These are phyloP conservation scores for Tricholoma hemisulphureum DNA, from an alignment of 768 basidiomycete species.

Conservation along the genomic window DNA sequence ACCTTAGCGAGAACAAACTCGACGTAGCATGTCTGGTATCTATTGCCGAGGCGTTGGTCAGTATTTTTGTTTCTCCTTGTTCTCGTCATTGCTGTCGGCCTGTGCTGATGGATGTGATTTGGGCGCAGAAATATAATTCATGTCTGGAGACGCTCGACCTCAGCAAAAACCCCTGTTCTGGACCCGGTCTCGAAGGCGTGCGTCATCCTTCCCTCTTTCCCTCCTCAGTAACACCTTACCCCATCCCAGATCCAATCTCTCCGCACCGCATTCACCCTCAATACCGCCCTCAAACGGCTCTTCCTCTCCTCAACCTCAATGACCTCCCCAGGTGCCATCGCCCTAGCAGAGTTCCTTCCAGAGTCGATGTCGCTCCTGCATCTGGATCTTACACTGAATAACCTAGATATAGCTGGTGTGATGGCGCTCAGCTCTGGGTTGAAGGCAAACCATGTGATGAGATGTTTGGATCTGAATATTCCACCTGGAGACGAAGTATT, in stretches of 20 bases:
- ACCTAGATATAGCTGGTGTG: conserved; percentile 84
- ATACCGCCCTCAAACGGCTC: conserved; percentile 86
- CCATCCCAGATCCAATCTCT: conserved; percentile 70
- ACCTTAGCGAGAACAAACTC: conserved; percentile 92
- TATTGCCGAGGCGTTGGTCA: conserved; percentile 86
- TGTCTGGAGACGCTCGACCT: conserved; percentile 92
- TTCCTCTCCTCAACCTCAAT: conserved; percentile 86
- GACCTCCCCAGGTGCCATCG: conserved; percentile 83
- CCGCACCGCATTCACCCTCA: conserved; percentile 89
- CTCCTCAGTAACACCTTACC: conserved; percentile 1
- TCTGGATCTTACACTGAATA: conserved; percentile 84
- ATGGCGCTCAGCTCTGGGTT: conserved; percentile 89
- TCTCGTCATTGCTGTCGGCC: background rate
- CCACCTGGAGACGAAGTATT: conserved; percentile 82
- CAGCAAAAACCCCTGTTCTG: conserved; percentile 90
- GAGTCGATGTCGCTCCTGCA: conserved; percentile 86
- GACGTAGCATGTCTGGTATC: conserved; percentile 76
- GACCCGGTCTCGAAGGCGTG: conserved; percentile 88
- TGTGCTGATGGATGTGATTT: background rate
- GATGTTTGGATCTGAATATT: conserved; percentile 92
- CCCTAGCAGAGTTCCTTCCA: conserved; percentile 93
- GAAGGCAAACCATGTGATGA: conserved; percentile 79
- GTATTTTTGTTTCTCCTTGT: conserved; percentile 32
- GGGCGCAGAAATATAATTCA: conserved; percentile 84
- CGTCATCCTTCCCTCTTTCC: conserved; percentile 23